Evolutionary conservation across 1,284 basidiomycete genomes (phyloP).

Genomic region (Malassezia dermatis): DNA sequence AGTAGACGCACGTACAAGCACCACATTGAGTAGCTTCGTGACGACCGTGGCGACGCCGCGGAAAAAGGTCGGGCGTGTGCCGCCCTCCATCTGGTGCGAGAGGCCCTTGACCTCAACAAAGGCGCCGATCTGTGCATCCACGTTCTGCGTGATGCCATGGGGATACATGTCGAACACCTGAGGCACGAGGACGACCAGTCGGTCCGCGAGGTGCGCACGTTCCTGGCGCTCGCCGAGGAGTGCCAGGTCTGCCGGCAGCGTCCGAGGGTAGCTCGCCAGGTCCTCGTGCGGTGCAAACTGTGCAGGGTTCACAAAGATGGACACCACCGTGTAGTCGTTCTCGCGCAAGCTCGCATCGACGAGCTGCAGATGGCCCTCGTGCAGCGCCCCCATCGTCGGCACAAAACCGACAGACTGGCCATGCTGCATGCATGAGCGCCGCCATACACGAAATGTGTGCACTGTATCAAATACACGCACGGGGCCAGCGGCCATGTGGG

Average conservation of each 20-base stretch:
- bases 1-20: conserved; percentile 56
- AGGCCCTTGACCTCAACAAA: conserved; percentile 84
- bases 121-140: conserved; percentile 68
- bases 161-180: conserved; percentile 58
- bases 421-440: conserved; percentile 3
- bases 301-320: conserved; percentile 94
- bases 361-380: conserved; percentile 80
- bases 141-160: conserved; percentile 69
- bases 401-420: conserved; percentile 66
- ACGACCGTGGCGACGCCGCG: conserved; percentile 90
- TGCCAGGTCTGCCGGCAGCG: conserved; percentile 47
- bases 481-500: conserved; percentile 1
- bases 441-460: conserved; percentile 10
- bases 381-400: conserved; percentile 92
- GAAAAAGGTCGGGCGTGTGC: conserved; percentile 77
- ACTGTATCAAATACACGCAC: conserved; percentile 4
- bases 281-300: conserved; percentile 96
- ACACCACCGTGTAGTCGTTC: conserved; percentile 79
- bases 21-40: conserved; percentile 83
- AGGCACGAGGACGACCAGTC: conserved; percentile 30
- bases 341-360: conserved; percentile 60
- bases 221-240: conserved; percentile 35
- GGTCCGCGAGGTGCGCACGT: conserved; percentile 15
- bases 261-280: conserved; percentile 78
- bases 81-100: conserved; percentile 71